Base-by-base conservation (phyloP, 371 early-diverging fungal species). In the Sporodiniella umbellata region DNA sequence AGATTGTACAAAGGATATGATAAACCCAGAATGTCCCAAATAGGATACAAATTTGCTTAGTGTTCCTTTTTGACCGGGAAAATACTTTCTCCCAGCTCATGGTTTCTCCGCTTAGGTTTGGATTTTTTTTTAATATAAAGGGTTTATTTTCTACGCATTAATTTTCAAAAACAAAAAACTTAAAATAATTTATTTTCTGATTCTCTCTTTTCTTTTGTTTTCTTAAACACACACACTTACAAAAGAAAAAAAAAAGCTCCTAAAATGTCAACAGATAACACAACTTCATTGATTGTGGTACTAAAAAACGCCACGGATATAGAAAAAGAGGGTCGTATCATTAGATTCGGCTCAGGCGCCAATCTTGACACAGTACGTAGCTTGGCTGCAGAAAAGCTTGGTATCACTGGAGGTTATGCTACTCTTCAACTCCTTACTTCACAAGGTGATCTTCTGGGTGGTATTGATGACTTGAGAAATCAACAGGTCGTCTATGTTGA, bases 331-430 rank as follows among this genome's bases (percentile, higher is more conserved):
- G 68, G 68, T 0, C 55, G 43, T 8, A 68, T 68, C 22, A 54
- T 68, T 23, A 64, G 55, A 0, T 54, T 68, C 14, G 64, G 53
- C 5, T 54, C 37, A 18, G 56, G 58, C 21, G 60, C 68, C 12
- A 68, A 48, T 31, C 38, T 68, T 14, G 54, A 64, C 15, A 68
- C 58, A 2, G 11, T 68, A 33, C 61, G 60, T 23, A 30, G 47
- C 4, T 58, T 64, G 43, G 58, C 53, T 23, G 68, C 68, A 14
- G 68, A 68, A 37, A 64, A 64, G 35, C 38, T 68, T 4, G 44
- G 49, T 15, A 58, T 68, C 15, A 25, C 52, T 12, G 45, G 46
- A 21, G 42, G 35, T 2, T 28, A 19, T 26, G 33, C 39, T 6
- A 53, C 54, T 19, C 38, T 68, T 19, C 40, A 49, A 3, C 21